Conservation (phyloP, 306 rosid species). For the Sicyos edulis region DNA sequence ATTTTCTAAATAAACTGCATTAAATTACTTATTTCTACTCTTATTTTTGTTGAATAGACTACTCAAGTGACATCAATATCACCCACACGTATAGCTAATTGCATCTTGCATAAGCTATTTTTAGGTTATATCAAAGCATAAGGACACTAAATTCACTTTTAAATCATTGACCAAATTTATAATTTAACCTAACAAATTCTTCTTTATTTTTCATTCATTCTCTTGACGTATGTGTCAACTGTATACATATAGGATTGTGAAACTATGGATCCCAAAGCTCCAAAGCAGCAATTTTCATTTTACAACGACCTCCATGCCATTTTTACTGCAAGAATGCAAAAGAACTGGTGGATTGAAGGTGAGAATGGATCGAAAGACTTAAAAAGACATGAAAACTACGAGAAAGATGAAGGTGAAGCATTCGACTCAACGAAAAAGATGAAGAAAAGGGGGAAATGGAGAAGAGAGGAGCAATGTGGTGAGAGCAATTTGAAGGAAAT, state of each 20-base stretch:
- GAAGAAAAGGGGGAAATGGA: constrained; percentile 23
- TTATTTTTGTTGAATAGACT: too few species aligned
- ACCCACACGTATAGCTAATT: too few species aligned
- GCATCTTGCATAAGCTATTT: too few species aligned
- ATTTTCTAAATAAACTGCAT: too few species aligned
- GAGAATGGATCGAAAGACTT: constrained; percentile 40
- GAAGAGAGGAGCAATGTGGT: background rate
- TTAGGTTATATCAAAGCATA: too few species aligned
- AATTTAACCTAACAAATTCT: too few species aligned
- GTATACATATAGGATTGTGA: constrained; percentile 58
- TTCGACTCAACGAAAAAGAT: constrained; percentile 35
- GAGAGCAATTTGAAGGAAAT: constrained; percentile 50
- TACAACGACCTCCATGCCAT: constrained; percentile 72
- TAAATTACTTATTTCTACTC: too few species aligned
- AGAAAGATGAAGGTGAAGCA: constrained; percentile 42
- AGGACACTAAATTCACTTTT: too few species aligned
- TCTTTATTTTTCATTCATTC: background rate
- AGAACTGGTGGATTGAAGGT: constrained; percentile 66
- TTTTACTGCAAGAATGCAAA: constrained; percentile 49
- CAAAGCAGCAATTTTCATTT: constrained; percentile 74
- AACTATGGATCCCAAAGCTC: constrained; percentile 54
- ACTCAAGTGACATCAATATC: too few species aligned
- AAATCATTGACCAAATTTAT: too few species aligned
- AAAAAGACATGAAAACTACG: constrained; percentile 28
- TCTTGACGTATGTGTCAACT: background rate